Percentiles rank a stretch among this genome's conserved stretches.
Conservation (phyloP, 2,329 filamentous ascomycete genomes). For the Helicocarpus griseus region DNA sequence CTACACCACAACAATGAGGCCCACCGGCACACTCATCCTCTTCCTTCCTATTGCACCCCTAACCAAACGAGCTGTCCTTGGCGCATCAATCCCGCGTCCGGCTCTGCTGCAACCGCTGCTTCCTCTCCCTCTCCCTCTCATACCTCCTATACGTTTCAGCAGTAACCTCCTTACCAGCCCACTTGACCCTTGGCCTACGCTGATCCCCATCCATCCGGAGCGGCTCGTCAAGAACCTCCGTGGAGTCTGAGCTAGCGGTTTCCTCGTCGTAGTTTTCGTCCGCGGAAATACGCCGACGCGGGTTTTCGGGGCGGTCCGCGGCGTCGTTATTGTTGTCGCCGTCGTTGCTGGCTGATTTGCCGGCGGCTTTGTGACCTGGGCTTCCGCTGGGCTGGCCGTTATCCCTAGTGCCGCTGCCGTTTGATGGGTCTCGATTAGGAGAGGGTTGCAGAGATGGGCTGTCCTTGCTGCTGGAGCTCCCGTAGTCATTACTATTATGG, state of each 20-base stretch:
- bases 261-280: conserved; percentile 1
- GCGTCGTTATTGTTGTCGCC: no score
- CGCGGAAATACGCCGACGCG: neutral
- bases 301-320: neutral
- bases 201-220: no score
- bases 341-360: neutral
- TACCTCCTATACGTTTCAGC: neutral
- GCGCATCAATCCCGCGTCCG: no score
- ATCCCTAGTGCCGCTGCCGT: neutral
- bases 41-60: no score
- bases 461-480: neutral
- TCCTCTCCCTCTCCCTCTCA: neutral
- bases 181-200: neutral
- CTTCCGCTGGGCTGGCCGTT: no score
- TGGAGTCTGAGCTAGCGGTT: neutral
- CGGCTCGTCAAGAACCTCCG: neutral
- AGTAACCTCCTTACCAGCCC: no score
- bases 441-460: neutral
- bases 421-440: neutral
- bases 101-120: neutral
- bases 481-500: no score
- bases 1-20: no score
- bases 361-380: neutral
- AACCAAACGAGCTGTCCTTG: no score
- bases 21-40: no score